Evolutionary conservation across 202 grass and related monocot genomes (phyloP), one percentile per base, ranked within the genome.

Genomic region (Setaria viridis): DNA sequence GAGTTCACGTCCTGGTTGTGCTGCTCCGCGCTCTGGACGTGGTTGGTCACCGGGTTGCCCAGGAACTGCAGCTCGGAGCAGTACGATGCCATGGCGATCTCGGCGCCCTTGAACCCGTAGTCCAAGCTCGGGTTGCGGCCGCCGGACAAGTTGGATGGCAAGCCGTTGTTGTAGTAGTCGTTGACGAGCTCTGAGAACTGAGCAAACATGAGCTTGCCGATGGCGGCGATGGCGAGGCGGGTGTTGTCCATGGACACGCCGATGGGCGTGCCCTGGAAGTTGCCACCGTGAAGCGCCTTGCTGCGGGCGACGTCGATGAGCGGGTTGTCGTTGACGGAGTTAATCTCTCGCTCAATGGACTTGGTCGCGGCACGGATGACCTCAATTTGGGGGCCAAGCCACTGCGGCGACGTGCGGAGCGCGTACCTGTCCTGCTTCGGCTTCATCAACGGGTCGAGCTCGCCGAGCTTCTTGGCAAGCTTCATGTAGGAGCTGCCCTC

Each of bases 401-500:
- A 88, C 10, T 91, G 89, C 1, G 89, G 89, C n/a, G 90, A 91
- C 10, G 90, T 91, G 11, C 82, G 67, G 59, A 93, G 76, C 21
- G 91, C 91, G 63, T 93, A 93, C 45, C 85, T 67, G 57, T 90
- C 91, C 56, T 89, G 85, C 82, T 88, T 93, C 1, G 78, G 82
- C 88, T 90, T 93, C 85, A 74, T 85, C 30, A 90, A 11, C 11
- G 91, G 88, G 70, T 93, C 91, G n/a, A 90, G 82, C 74, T 93
- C 91, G 25, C 89, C 85, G 6, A 91, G 84, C 56, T 89, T 93
- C 87, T 91, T 87, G 4, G 94, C 91, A 13, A 80, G 79, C 65
- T 96, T 96, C 91, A 96, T 91, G 87, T 93, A 96, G 19, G 89
- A 90, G 72, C 94, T 96, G 48, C 89, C 89, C 0, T 93, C 89